Evolutionary conservation across 2,329 filamentous ascomycete species (phyloP), one percentile per base, ranked within the genome.

Genomic region (Tolypocladium album): DNA sequence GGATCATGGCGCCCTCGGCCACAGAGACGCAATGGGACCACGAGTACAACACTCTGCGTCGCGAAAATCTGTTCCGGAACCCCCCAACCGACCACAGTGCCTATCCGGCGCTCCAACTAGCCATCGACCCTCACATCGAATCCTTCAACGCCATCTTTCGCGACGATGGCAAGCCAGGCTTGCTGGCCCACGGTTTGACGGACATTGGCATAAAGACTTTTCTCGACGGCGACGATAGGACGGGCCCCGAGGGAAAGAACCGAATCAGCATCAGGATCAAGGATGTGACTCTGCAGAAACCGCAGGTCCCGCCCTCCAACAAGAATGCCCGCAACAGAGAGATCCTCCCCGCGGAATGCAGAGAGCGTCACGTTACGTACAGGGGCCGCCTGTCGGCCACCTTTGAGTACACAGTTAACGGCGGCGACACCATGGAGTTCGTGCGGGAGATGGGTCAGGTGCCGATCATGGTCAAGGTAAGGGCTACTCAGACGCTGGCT

Each of bases 71-170:
- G 27, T 99, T 99, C 74, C 82, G 85, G 68, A 87, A 95, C 66
- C 93, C 94, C 22, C 93, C 94, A 0, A 88, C 84, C 69, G 92
- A 97, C 71, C 88, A 85, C 67, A 89, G 89, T 12, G 91, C 93
- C 61, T 97, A 96, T 70, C 94, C 94, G 17, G 83, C 89, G 27
- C 84, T 99, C 56, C 88, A 92, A 68, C 83, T 84, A 62, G 90
- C 93, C n/a, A 87, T 97, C 61, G 82, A 89, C 65, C 94, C 94
- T 57, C 94, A 99, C 74, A 88, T 97, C 67, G 88, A 97, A 69
- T 94, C 94, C 8, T 99, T 97, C 84, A 96, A 99, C 78, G 87
- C 87, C 58, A 81, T 97, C 56, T 95, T 97, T 71, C 84, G 86
- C 39, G 79, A 82, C 61, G 82, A 88, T 74, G 90, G 89, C 57